Evolutionary conservation across 1,284 basidiomycete species (phyloP).

Genomic region (Coriolopsis trogii): DNA sequence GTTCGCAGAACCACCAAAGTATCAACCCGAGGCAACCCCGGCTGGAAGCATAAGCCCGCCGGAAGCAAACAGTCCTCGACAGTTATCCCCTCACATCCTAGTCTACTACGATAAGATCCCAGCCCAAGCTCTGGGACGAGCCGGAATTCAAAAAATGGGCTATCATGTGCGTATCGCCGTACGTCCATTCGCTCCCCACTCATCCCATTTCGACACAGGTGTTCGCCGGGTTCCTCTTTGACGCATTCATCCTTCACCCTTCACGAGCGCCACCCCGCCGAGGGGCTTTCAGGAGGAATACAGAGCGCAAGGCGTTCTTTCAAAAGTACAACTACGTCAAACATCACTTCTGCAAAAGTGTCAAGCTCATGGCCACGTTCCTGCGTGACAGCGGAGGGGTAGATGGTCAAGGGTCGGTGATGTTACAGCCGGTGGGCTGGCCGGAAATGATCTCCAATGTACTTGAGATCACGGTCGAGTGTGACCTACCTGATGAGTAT

Average conservation of each 20-base stretch:
- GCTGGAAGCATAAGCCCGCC: too few species aligned
- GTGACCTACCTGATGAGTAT: too few species aligned
- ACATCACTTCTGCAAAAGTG: not conserved
- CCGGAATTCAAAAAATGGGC: too few species aligned
- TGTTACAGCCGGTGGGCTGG: not conserved
- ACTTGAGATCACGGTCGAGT: not conserved
- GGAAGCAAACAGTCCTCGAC: too few species aligned
- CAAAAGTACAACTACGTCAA: not conserved
- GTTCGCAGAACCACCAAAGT: too few species aligned
- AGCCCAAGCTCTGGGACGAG: too few species aligned
- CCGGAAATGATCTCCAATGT: not conserved
- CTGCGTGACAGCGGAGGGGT: not conserved
- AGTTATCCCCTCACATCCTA: too few species aligned
- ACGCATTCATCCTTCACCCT: not conserved
- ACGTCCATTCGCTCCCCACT: too few species aligned
- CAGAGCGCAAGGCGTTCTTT: not conserved
- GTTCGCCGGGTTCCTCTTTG: not conserved
- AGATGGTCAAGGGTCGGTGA: not conserved
- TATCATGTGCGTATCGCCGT: too few species aligned
- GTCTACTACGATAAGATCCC: too few species aligned
- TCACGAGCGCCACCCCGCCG: not conserved
- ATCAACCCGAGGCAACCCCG: too few species aligned
- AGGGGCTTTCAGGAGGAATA: not conserved
- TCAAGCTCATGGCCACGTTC: not conserved
- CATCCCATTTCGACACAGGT: too few species aligned